Evolutionary conservation across 495 filamentous ascomycete genomes (phyloP), one percentile per base, ranked within the genome.

Genomic region (Apodospora peruviana): DNA sequence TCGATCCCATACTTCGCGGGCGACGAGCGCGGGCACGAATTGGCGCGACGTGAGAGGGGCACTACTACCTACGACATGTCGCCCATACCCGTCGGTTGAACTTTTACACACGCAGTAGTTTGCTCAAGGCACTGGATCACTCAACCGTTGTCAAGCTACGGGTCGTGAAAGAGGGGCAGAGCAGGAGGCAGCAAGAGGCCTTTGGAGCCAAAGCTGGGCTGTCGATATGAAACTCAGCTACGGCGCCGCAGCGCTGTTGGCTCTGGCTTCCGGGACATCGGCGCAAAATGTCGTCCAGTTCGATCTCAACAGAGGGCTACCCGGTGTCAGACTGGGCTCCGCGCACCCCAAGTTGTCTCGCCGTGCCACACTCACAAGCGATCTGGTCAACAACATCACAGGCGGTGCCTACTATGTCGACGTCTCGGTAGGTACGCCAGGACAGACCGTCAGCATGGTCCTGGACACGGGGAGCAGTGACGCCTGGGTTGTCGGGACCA

Each of bases 391-490:
- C 55, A 75, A 75, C 52, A 52, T 75, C 43, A 71, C 72, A 0
- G 69, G 67, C 14, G 73, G 71, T 18, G 69, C 66, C 7, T 93
- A 93, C 61, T 84, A 78, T 60, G 77, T 78, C 42, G 78, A 87
- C 43, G 70, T 91, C 43, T 74, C 67, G 5, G 61, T 93, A 41
- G 88, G 88, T 24, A 88, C 85, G 4, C 87, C 86, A 9, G 65
- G 72, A 2, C 88, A 93, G 58, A 66, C 58, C 5, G 56, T 75
- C 16, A 66, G 61, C 16, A 56, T 80, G 40, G 58, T 75, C 34
- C 66, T 93, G 47, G 88, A 93, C 53, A 93, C 88, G 11, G 88
- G 88, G 2, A 94, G 88, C 58, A 91, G 87, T 53, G 91, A 97
- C 68, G 72, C 94, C 9, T 96, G 91, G 91, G 72, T 83, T 21